Conservation (phyloP, 805 yeast species). For the Danielia oregonensis region DNA sequence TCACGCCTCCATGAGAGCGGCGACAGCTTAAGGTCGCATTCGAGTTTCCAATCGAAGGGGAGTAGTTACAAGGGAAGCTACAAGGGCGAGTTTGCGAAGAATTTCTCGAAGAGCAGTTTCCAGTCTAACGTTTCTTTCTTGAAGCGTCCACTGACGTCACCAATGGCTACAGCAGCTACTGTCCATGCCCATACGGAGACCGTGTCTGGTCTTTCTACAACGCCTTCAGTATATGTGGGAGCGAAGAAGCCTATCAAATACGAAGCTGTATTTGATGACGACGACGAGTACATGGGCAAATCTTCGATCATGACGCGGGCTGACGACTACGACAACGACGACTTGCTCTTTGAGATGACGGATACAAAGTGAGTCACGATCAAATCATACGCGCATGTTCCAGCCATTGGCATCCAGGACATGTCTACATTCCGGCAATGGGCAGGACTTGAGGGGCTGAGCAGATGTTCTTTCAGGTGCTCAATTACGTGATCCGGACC, state of each 20-base stretch:
- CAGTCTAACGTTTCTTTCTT: constrained; percentile 14
- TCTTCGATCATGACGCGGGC: constrained; percentile 1
- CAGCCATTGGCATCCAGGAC: too few species aligned
- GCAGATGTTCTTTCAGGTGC: too few species aligned
- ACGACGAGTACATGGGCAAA: constrained; percentile 23
- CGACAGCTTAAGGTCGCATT: too few species aligned
- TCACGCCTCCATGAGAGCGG: constrained; percentile 26
- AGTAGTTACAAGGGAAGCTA: background rate
- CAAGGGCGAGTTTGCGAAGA: background rate
- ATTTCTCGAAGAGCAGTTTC: background rate
- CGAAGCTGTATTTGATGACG: constrained; percentile 42
- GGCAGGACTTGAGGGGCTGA: too few species aligned
- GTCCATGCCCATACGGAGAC: constrained; percentile 19
- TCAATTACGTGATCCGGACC: too few species aligned
- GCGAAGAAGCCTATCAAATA: constrained; percentile 24
- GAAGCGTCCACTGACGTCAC: constrained; percentile 19
- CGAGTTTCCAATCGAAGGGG: too few species aligned
- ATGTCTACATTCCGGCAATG: too few species aligned
- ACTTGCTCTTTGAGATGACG: constrained; percentile 18
- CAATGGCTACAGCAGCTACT: constrained; percentile 18
- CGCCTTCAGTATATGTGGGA: constrained; percentile 28
- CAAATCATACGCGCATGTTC: too few species aligned
- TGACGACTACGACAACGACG: constrained; percentile 15
- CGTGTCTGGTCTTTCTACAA: constrained; percentile 32
- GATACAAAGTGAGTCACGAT: constrained; percentile 6